A percentile compares a stretch with the other conserved stretches of the same genome.
Evolutionary conservation across 2,329 filamentous ascomycete genomes (phyloP).

Genomic region (Sclerotinia glacialis): DNA sequence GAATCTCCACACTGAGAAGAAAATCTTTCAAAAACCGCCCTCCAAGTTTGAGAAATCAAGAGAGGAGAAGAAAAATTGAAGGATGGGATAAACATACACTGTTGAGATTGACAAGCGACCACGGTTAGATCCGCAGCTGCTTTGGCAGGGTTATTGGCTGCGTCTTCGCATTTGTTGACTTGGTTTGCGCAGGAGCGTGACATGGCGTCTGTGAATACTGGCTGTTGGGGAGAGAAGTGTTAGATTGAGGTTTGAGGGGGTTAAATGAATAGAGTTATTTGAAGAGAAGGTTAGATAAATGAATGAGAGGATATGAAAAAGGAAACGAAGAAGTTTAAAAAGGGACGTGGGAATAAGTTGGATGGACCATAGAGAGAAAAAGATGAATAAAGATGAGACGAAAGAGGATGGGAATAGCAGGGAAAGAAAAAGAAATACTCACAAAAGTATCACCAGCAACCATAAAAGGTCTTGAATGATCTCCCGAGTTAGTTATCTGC

Average conservation of each 20-base stretch:
- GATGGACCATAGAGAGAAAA: not conserved
- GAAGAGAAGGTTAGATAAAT: not conserved
- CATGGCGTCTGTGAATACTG: not conserved
- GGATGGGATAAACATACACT: slow-evolving; percentile 1
- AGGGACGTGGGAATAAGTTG: not conserved
- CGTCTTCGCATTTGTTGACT: slow-evolving; percentile 6
- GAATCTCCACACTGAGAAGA: not conserved
- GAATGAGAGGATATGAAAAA: not conserved
- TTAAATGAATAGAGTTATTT: too few relatives aligned
- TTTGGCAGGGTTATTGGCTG: slow-evolving; percentile 1
- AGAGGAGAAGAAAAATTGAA: not conserved
- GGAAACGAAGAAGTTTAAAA: not conserved
- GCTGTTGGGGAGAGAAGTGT: not conserved
- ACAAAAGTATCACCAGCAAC: slow-evolving; percentile 18
- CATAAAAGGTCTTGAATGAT: slow-evolving; percentile 13
- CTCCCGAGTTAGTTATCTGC: slow-evolving; percentile 17
- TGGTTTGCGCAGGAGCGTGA: slow-evolving; percentile 11
- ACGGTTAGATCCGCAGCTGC: not conserved
- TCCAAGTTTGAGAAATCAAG: not conserved
- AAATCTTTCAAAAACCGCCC: too few relatives aligned
- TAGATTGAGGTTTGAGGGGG: not conserved
- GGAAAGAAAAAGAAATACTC: not conserved
- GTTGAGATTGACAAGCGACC: not conserved
- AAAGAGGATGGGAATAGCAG: not conserved
- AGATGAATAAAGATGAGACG: not conserved